Base-by-base conservation (phyloP, 805 yeast genomes). In the Wickerhamomyces rabaulensis region DNA sequence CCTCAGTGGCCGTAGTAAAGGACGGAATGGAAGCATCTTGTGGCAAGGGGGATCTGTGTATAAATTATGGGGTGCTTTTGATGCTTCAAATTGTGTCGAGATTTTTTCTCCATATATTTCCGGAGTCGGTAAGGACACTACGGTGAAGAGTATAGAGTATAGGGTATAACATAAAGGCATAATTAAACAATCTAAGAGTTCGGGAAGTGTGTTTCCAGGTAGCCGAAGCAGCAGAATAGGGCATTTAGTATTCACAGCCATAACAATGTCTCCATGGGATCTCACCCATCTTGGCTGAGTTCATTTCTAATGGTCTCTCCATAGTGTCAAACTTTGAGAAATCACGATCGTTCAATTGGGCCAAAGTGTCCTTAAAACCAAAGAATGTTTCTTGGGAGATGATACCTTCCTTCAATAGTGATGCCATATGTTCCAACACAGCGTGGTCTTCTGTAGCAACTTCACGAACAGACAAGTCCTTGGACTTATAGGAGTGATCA, bases 401-500 rank as follows among this genome's bases (percentile, higher is more conserved):
- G 13, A 27, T 10, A 4, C 31, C 31, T 27, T 27, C 31, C 10
- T 13, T 27, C 31, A 27, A 13, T n/a, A 27, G 7, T 27, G 31
- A 27, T 27, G 31, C 12, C 31, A 27, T 13, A 7, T 27, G 31
- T 27, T 27, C n/a, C 13, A 27, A 7, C 10, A 27, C 31, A 3
- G 10, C n/a, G 13, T 27, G n/a, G 31, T 27, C 31, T 27, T 27
- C 31, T 13, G n/a, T 4, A 6, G n/a, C 4, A 4, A 13, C 7
- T 27, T 27, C n/a, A 4, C 13, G 15, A 27, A 4, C 13, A 4
- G 31, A n/a, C 3, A 27, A 10, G 20, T 33, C 20, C 20, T 17
- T 15, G 20, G 20, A 33, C 12, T 33, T 8, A 33, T 17, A 20
- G 7, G 36, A 33, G 16, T 33, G 36, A 20, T 56, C 56, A n/a